These are phyloP conservation scores for Pterula multifida DNA, from an alignment of 1,284 basidiomycete genomes.

Conservation along the genomic window DNA sequence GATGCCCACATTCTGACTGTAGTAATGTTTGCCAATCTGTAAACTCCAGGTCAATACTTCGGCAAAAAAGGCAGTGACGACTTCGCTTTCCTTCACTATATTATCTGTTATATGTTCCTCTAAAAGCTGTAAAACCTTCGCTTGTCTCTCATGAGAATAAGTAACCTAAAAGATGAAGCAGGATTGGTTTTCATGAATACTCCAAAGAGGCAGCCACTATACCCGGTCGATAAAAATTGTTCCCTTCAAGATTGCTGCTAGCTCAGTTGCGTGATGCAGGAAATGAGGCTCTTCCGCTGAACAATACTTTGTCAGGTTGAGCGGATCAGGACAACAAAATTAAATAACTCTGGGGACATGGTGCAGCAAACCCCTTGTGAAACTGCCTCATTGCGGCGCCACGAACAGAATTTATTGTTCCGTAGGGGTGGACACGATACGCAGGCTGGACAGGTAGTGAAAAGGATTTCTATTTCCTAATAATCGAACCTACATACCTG, in stretches of 20 bases:
- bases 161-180: conserved; percentile 31
- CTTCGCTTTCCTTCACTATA: conserved; percentile 74
- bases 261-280: conserved; percentile 47
- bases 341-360: neutral
- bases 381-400: neutral
- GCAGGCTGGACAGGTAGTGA: neutral
- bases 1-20: conserved; percentile 83
- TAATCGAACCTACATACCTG: conserved; percentile 34
- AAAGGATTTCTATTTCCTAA: neutral
- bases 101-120: conserved; percentile 88
- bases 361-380: neutral
- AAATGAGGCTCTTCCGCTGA: too few relatives aligned
- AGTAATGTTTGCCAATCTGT: conserved; percentile 72
- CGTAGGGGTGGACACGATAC: neutral
- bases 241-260: conserved; percentile 59
- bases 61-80: too few relatives aligned
- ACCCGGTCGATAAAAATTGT: conserved; percentile 84
- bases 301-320: too few relatives aligned
- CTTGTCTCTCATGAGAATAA: conserved; percentile 44
- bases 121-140: conserved; percentile 62
- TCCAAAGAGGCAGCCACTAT: conserved; percentile 2
- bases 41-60: too few relatives aligned
- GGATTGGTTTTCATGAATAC: neutral
- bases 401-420: neutral
- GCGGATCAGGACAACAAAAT: neutral